Evolutionary conservation across 371 early-diverging fungal genomes (phyloP).

Genomic region (Choanephora cucurbitarum): DNA sequence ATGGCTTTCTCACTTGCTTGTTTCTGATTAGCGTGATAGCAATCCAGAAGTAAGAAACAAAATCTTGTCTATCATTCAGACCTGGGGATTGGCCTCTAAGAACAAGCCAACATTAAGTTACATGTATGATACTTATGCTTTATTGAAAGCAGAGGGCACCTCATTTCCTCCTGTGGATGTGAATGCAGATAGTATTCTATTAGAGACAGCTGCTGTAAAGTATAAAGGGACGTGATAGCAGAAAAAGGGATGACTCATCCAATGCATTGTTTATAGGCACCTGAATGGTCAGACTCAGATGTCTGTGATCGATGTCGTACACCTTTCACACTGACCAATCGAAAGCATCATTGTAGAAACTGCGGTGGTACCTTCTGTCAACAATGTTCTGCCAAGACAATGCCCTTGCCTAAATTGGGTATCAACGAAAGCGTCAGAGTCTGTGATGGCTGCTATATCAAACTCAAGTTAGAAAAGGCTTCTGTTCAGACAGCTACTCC

Average conservation of each 20-base stretch:
- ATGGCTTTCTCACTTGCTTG: neutral
- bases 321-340: slow-evolving; percentile 88
- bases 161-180: slow-evolving; percentile 77
- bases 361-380: slow-evolving; percentile 95
- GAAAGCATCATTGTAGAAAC: slow-evolving; percentile 98
- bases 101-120: slow-evolving; percentile 77
- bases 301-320: slow-evolving; percentile 94
- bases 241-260: too few species aligned
- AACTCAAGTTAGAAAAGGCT: slow-evolving; percentile 56
- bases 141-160: slow-evolving; percentile 74
- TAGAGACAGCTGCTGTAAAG: slow-evolving; percentile 71
- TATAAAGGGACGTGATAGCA: slow-evolving; percentile 88
- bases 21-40: slow-evolving; percentile 33
- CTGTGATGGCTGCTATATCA: slow-evolving; percentile 89
- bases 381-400: slow-evolving; percentile 84
- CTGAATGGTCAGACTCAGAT: slow-evolving; percentile 95
- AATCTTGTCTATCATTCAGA: slow-evolving; percentile 76
- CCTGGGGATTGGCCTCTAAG: slow-evolving; percentile 86
- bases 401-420: slow-evolving; percentile 86
- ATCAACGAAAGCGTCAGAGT: slow-evolving; percentile 90
- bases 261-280: too few species aligned
- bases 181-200: slow-evolving; percentile 65
- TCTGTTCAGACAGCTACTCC: slow-evolving; percentile 8
- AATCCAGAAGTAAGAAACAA: slow-evolving; percentile 77
- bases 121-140: slow-evolving; percentile 74